Evolutionary conservation across 164 flowering plant species (phyloP).

Genomic region (Liquidambar formosana): DNA sequence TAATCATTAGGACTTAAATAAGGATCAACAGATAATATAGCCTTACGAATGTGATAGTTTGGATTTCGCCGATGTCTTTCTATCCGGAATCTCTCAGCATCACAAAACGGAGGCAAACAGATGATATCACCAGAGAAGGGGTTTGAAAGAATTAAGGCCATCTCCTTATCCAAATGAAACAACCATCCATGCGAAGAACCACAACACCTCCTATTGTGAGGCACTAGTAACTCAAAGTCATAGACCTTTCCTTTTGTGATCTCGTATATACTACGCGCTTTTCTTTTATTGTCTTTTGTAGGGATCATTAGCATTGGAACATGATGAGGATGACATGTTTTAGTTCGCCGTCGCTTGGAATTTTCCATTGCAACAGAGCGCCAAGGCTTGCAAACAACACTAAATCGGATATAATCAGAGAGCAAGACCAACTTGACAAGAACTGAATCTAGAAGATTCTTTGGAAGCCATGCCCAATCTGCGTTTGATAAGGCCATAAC

Average conservation of each 20-base stretch:
- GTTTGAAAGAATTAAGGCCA: neutral
- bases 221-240: neutral
- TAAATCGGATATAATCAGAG: neutral
- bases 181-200: constrained; percentile 7
- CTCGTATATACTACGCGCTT: neutral
- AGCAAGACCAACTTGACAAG: neutral
- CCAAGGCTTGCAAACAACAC: constrained; percentile 5
- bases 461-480: constrained; percentile 1
- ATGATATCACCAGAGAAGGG: neutral
- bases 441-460: neutral
- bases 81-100: neutral
- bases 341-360: too few relatives aligned
- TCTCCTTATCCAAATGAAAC: neutral
- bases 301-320: constrained; percentile 3
- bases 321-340: too few relatives aligned
- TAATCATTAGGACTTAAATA: neutral
- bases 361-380: neutral
- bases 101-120: neutral
- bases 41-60: neutral
- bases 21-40: neutral
- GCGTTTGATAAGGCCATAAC: too few relatives aligned
- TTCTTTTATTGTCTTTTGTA: neutral
- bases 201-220: constrained; percentile 1
- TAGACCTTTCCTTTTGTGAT: neutral
- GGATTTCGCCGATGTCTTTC: neutral